These are phyloP conservation scores for Albifimbria verrucaria DNA, from an alignment of 2,329 filamentous ascomycete genomes.

Conservation along the genomic window DNA sequence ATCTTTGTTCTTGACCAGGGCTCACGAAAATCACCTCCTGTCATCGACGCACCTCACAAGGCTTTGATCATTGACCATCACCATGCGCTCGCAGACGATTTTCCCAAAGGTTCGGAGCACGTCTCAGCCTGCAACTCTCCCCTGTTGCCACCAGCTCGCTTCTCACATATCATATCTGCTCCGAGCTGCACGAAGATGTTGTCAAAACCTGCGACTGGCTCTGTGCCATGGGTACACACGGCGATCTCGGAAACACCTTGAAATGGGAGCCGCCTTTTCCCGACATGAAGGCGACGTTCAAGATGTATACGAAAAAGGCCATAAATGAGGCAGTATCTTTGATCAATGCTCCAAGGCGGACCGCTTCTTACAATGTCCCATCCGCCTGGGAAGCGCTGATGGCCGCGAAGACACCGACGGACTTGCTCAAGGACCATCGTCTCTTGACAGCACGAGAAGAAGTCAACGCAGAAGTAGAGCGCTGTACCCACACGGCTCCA, in stretches of 20 bases:
- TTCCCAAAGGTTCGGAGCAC: slow-evolving; percentile 51
- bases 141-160: slow-evolving; percentile 64
- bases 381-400: slow-evolving; percentile 59
- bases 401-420: slow-evolving; percentile 44
- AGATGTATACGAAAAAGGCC: slow-evolving; percentile 57
- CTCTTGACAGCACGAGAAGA: slow-evolving; percentile 53
- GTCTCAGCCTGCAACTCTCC: slow-evolving; percentile 62
- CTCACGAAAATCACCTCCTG: slow-evolving; percentile 49
- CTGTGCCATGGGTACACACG: slow-evolving; percentile 62
- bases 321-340: slow-evolving; percentile 62
- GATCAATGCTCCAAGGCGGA: slow-evolving; percentile 63
- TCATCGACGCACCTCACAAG: slow-evolving; percentile 47
- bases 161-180: slow-evolving; percentile 62
- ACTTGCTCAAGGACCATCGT: slow-evolving; percentile 44
- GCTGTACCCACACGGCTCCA: slow-evolving; percentile 59
- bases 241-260: slow-evolving; percentile 60
- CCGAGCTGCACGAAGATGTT: slow-evolving; percentile 50
- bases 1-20: slow-evolving; percentile 67
- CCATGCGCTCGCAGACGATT: slow-evolving; percentile 49
- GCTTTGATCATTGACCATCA: slow-evolving; percentile 66
- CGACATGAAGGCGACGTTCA: slow-evolving; percentile 59
- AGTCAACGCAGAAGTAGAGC: slow-evolving; percentile 58
- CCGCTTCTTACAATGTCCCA: slow-evolving; percentile 56
- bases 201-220: slow-evolving; percentile 54
- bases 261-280: slow-evolving; percentile 67